Evolutionary conservation across 352 stramenopile species (phyloP).

Genomic region (Paralagenidium karlingii): DNA sequence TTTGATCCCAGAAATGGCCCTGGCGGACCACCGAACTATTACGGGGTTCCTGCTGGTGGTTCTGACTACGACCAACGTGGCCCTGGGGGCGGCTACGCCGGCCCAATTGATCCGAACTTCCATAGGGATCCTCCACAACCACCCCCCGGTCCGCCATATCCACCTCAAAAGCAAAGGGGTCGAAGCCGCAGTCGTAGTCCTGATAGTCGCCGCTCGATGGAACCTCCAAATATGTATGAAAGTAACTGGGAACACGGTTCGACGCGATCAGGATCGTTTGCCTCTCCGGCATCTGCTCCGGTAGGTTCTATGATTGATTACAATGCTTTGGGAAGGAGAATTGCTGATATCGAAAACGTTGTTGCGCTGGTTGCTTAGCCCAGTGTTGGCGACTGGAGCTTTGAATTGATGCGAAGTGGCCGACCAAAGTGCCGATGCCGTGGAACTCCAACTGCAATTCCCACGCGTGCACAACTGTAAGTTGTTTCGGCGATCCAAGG

Average conservation of each 20-base stretch:
- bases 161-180: not conserved
- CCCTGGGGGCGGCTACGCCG: too few species aligned
- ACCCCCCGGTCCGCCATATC: not conserved
- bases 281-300: constrained; percentile 1
- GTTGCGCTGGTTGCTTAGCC: constrained; percentile 1
- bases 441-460: constrained; percentile 15
- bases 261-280: not conserved
- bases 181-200: constrained; percentile 15
- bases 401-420: constrained; percentile 38
- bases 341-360: not conserved
- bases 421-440: constrained; percentile 33
- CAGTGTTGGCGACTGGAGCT: constrained; percentile 14
- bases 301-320: not conserved
- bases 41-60: constrained; percentile 5
- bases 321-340: not conserved
- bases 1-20: not conserved
- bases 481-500: not conserved
- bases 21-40: constrained; percentile 2
- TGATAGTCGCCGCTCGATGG: not conserved
- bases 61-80: too few species aligned
- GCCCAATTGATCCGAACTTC: not conserved
- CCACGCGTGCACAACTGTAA: constrained; percentile 10
- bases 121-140: not conserved
- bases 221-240: constrained; percentile 5
- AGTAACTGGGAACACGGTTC: constrained; percentile 10